These are phyloP conservation scores for Plasmodium blacklocki DNA, from an alignment of 169 alveolate genomes.

Conservation along the genomic window DNA sequence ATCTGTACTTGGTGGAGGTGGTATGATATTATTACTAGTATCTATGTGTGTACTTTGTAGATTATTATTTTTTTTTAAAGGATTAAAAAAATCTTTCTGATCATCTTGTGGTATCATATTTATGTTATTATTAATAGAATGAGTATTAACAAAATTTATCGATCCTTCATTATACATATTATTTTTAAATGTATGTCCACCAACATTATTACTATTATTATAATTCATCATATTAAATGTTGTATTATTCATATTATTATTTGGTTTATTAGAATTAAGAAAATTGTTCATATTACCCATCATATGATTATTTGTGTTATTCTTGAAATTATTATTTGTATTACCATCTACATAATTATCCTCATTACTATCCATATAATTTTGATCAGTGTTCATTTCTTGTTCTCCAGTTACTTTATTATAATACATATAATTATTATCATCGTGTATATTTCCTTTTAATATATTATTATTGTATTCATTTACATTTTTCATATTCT, in stretches of 20 bases:
- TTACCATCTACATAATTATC: not conserved
- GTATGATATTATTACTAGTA: constrained; percentile 2
- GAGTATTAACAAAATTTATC: not conserved
- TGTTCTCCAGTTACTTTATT: not conserved
- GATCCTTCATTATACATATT: constrained; percentile 9
- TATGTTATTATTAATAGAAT: not conserved
- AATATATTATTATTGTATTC: not conserved
- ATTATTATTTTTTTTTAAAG: constrained; percentile 6
- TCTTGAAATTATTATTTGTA: not conserved
- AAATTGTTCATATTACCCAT: constrained; percentile 6
- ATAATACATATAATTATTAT: not conserved
- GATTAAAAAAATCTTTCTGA: constrained; percentile 12
- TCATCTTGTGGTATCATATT: constrained; percentile 4
- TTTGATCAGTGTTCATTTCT: not conserved
- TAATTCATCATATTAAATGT: not conserved
- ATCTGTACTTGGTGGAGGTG: constrained; percentile 69
- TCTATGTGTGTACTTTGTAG: constrained; percentile 11
- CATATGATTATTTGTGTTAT: not conserved
- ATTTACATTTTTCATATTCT: not conserved
- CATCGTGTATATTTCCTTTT: not conserved
- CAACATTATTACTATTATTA: not conserved
- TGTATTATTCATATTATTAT: not conserved
- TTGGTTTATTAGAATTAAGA: not conserved
- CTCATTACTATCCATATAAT: constrained; percentile 1
- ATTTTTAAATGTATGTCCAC: not conserved